Percentiles rank a stretch among this genome's conserved stretches.
These are phyloP conservation scores for Debaryomyces hansenii DNA, from an alignment of 805 yeast genomes.

Conservation along the genomic window DNA sequence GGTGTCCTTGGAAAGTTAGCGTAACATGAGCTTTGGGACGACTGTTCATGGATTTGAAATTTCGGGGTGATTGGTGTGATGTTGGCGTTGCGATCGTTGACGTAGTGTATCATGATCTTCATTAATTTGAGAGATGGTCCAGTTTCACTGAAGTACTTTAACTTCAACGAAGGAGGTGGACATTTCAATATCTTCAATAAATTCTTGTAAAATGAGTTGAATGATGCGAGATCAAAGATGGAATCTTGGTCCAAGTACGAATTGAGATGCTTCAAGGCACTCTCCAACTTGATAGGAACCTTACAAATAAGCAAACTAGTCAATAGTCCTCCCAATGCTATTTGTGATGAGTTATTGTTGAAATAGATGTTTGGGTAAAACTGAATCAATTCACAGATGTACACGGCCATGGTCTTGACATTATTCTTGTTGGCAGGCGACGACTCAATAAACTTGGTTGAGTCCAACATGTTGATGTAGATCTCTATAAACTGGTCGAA, in stretches of 20 bases:
- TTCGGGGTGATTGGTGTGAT: conserved; percentile 34
- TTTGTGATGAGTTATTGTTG: conserved; percentile 52
- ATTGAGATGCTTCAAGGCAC: conserved; percentile 19
- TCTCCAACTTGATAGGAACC: conserved; percentile 26
- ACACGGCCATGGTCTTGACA: conserved; percentile 55
- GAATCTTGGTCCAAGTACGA: conserved; percentile 14
- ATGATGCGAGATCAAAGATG: conserved; percentile 16
- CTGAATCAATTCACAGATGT: conserved; percentile 65
- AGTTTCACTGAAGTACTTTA: conserved; percentile 42
- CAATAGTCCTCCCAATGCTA: conserved; percentile 47
- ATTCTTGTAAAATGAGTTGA: conserved; percentile 19
- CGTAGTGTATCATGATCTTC: conserved; percentile 33
- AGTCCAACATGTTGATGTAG: conserved; percentile 44
- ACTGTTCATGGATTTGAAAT: neutral
- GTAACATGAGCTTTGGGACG: conserved; percentile 5
- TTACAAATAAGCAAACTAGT: conserved; percentile 38
- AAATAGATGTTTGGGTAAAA: conserved; percentile 61
- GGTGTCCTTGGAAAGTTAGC: conserved; percentile 24
- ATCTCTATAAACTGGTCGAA: conserved; percentile 65
- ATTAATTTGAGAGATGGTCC: conserved; percentile 31
- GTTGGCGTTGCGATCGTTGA: conserved; percentile 20
- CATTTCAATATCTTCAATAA: conserved; percentile 41
- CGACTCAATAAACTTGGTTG: conserved; percentile 24
- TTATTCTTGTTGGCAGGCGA: conserved; percentile 38
- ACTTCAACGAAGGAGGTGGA: conserved; percentile 48